Percentiles rank a stretch among this genome's conserved stretches.
These are phyloP conservation scores for Cucurbitaria berberidis DNA, from an alignment of 2,329 filamentous ascomycete genomes.

Conservation along the genomic window DNA sequence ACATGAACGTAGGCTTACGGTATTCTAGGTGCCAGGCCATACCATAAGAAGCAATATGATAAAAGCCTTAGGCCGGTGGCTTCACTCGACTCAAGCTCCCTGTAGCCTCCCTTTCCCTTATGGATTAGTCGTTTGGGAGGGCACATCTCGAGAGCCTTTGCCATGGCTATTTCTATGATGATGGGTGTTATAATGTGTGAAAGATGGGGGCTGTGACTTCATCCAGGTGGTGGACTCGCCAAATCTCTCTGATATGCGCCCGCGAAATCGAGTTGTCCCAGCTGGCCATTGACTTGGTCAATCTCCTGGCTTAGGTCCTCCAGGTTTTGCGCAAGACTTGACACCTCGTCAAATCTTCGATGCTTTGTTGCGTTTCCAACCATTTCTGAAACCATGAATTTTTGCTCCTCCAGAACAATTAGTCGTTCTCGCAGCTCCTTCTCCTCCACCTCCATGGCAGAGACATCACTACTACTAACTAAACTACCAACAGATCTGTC, in stretches of 20 bases:
- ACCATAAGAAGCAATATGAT: not conserved
- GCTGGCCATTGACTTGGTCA: conserved; percentile 66
- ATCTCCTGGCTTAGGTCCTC: conserved; percentile 85
- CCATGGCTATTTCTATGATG: not conserved
- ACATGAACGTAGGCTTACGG: not conserved
- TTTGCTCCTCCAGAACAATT: conserved; percentile 88
- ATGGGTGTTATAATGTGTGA: not conserved
- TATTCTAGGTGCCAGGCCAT: not conserved
- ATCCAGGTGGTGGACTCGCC: conserved; percentile 31
- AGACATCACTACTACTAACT: conserved; percentile 63
- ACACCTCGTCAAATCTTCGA: conserved; percentile 84
- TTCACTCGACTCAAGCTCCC: not conserved
- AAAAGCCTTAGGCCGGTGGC: not conserved
- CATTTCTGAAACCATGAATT: conserved; percentile 88
- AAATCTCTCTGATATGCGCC: conserved; percentile 52
- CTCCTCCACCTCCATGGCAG: conserved; percentile 79
- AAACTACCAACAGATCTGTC: conserved; percentile 60
- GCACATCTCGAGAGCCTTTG: not conserved
- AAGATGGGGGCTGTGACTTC: conserved; percentile 5
- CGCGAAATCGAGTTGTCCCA: conserved; percentile 70
- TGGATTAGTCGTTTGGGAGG: no score
- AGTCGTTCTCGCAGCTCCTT: conserved; percentile 79
- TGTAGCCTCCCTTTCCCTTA: not conserved
- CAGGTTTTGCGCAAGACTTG: conserved; percentile 76
- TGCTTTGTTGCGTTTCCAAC: conserved; percentile 76